These are phyloP conservation scores for Anacardium occidentale DNA, from an alignment of 345 rosid genomes.

Conservation along the genomic window DNA sequence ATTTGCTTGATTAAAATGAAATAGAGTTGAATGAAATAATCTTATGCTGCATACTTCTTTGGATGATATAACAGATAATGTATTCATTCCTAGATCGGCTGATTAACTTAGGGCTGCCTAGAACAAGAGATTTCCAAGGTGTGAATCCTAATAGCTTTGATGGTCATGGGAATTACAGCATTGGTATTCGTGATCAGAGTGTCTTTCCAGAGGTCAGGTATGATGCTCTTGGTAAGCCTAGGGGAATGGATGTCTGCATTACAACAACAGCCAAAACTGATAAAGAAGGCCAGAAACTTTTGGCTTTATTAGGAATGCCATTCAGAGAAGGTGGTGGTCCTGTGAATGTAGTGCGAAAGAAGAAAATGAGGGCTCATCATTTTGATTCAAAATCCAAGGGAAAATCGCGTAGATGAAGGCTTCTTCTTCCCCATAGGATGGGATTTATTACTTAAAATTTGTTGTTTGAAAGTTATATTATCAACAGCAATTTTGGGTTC, in stretches of 20 bases:
- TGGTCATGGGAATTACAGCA: conserved; percentile 87
- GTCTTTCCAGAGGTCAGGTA: conserved; percentile 83
- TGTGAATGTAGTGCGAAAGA: conserved; percentile 43
- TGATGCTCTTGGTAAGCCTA: conserved; percentile 65
- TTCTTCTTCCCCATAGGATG: not conserved
- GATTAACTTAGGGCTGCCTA: conserved; percentile 86
- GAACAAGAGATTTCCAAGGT: conserved; percentile 94
- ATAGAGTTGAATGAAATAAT: not conserved
- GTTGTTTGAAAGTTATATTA: not conserved
- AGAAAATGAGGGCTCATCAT: conserved; percentile 79
- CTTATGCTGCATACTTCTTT: not conserved
- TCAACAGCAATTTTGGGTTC: not conserved
- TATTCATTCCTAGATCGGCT: conserved; percentile 87
- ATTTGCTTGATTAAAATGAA: not conserved
- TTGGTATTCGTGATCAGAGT: conserved; percentile 78
- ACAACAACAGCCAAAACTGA: conserved; percentile 76
- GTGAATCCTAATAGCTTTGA: conserved; percentile 81
- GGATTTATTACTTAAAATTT: not conserved
- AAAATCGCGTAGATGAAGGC: conserved; percentile 47
- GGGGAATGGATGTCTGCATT: conserved; percentile 96
- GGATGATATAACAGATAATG: conserved; percentile 61
- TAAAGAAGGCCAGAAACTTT: conserved; percentile 70
- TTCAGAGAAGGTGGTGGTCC: conserved; percentile 60
- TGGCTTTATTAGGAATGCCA: conserved; percentile 97
- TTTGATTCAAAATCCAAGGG: conserved; percentile 66